Evolutionary conservation across 495 filamentous ascomycete genomes (phyloP).

Genomic region (Acidomyces sp.): DNA sequence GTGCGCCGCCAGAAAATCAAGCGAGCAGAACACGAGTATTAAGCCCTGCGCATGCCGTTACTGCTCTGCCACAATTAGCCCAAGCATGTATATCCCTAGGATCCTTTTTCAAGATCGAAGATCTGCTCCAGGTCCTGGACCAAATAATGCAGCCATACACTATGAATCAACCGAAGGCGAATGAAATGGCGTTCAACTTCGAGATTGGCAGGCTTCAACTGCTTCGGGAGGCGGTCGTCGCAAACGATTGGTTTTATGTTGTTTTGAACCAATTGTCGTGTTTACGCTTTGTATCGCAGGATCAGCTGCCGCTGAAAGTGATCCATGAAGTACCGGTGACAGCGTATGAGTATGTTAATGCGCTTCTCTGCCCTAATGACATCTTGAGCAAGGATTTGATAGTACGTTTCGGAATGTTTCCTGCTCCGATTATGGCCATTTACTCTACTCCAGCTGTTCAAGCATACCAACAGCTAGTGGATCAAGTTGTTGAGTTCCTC

Average conservation of each 20-base stretch:
- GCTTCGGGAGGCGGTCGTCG: constrained; percentile 10
- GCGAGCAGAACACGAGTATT: no score
- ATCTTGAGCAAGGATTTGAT: not conserved
- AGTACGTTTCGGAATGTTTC: constrained; percentile 8
- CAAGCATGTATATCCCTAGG: no score
- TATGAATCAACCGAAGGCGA: no score
- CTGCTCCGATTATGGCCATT: constrained; percentile 5
- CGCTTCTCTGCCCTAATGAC: constrained; percentile 10
- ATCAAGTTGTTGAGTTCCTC: constrained; percentile 4
- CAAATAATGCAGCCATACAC: no score
- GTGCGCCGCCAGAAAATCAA: no score
- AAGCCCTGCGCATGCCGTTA: no score
- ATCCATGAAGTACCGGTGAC: no score
- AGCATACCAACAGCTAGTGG: constrained; percentile 7
- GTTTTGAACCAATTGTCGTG: constrained; percentile 19
- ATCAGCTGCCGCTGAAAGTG: constrained; percentile 2
- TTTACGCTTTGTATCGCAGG: not conserved
- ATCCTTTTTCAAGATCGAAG: no score
- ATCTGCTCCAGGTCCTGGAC: no score
- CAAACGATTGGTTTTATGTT: constrained; percentile 18
- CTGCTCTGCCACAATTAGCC: no score
- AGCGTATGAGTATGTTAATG: constrained; percentile 3
- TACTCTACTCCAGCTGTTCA: not conserved
- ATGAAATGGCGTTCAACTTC: no score
- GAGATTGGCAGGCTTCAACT: constrained; percentile 12